These are phyloP conservation scores for Dillenia suffruticosa DNA, from an alignment of 164 flowering plant species.

Conservation along the genomic window DNA sequence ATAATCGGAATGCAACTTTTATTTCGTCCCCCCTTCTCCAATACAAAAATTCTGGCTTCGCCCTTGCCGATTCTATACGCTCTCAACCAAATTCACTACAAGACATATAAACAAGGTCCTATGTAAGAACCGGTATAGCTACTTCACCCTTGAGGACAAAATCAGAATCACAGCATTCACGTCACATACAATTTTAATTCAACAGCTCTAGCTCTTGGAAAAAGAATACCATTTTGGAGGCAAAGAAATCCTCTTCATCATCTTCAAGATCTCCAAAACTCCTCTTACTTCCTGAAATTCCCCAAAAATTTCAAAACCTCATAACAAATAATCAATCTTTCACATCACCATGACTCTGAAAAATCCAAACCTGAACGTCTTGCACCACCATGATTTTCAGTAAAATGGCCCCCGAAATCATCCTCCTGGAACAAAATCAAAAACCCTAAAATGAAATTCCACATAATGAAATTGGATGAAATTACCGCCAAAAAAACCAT, in stretches of 20 bases:
- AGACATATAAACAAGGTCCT: too few species aligned
- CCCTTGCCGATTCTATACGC: too few species aligned
- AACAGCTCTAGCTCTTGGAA: not conserved
- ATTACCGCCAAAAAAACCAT: not conserved
- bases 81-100: too few species aligned
- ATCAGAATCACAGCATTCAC: too few species aligned
- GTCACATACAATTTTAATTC: too few species aligned
- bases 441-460: slow-evolving; percentile 4
- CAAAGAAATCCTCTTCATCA: slow-evolving; percentile 89
- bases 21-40: too few species aligned
- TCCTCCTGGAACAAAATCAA: slow-evolving; percentile 46
- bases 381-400: slow-evolving; percentile 28
- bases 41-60: too few species aligned
- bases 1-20: too few species aligned
- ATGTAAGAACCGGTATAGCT: too few species aligned
- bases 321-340: not conserved
- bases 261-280: slow-evolving; percentile 91
- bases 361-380: slow-evolving; percentile 44
- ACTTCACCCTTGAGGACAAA: too few species aligned
- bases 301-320: not conserved
- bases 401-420: slow-evolving; percentile 80
- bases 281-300: slow-evolving; percentile 67
- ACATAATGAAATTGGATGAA: too few species aligned
- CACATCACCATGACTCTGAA: not conserved
- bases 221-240: slow-evolving; percentile 61